These are phyloP conservation scores for Cinnamomum micranthum DNA, from an alignment of 164 flowering plant species.

Conservation along the genomic window DNA sequence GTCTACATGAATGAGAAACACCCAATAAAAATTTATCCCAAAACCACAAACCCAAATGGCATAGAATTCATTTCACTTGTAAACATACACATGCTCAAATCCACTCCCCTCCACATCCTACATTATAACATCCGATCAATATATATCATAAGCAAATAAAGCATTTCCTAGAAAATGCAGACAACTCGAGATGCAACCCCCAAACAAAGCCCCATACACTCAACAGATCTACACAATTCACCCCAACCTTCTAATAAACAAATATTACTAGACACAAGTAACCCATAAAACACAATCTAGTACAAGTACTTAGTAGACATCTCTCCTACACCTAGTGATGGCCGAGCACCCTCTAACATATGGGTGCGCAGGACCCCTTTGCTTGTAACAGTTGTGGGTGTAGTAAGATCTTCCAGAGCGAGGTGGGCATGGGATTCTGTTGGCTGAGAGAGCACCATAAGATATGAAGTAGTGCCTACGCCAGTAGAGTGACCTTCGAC, in stretches of 20 bases:
- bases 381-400: conserved; percentile 62
- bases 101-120: too few relatives aligned
- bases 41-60: too few relatives aligned
- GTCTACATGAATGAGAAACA: too few relatives aligned
- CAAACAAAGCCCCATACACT: background rate
- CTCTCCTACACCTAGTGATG: conserved; percentile 64
- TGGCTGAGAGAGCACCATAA: conserved; percentile 73
- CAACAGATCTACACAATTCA: background rate
- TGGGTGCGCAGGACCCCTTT: conserved; percentile 56
- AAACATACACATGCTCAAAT: too few relatives aligned
- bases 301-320: background rate
- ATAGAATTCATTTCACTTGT: too few relatives aligned
- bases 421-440: conserved; percentile 66
- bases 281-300: background rate
- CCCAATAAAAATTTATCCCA: too few relatives aligned
- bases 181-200: background rate
- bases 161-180: background rate
- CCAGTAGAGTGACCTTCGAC: conserved; percentile 60
- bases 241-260: background rate
- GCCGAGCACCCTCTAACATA: conserved; percentile 66
- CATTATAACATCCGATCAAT: too few relatives aligned
- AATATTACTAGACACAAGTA: background rate
- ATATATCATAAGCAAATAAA: too few relatives aligned
- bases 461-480: conserved; percentile 55
- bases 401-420: conserved; percentile 36